Percentiles rank a stretch among this genome's conserved stretches.
Conservation (phyloP, 2,329 filamentous ascomycete genomes). For the Talaromyces pinophilus region DNA sequence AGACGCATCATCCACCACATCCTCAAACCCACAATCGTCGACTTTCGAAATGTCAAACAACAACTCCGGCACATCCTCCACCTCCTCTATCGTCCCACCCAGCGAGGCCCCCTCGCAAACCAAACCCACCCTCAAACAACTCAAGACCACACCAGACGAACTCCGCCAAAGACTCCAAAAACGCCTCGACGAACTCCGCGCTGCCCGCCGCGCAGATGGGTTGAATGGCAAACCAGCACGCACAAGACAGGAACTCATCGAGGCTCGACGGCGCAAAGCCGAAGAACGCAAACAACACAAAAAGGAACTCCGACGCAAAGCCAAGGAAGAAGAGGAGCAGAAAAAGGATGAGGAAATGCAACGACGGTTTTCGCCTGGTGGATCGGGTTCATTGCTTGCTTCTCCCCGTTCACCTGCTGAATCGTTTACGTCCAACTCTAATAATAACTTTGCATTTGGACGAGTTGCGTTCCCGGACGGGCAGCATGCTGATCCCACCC, state of each 20-base stretch:
- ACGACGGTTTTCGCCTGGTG: constrained; percentile 57
- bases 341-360: constrained; percentile 59
- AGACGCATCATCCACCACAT: constrained; percentile 40
- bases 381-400: constrained; percentile 59
- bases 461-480: constrained; percentile 90
- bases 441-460: constrained; percentile 78
- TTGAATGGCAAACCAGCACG: constrained; percentile 77
- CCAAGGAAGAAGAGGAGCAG: constrained; percentile 75
- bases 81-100: constrained; percentile 63
- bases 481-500: constrained; percentile 71
- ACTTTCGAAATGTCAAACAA: constrained; percentile 54
- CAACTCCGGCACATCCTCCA: constrained; percentile 63
- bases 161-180: constrained; percentile 77
- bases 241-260: constrained; percentile 88
- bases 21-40: constrained; percentile 59
- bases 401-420: constrained; percentile 55
- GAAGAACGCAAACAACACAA: constrained; percentile 84
- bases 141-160: constrained; percentile 69
- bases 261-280: constrained; percentile 83
- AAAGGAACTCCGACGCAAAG: constrained; percentile 75
- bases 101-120: constrained; percentile 32
- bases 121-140: constrained; percentile 57
- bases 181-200: constrained; percentile 80
- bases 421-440: constrained; percentile 46
- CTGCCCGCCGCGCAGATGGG: constrained; percentile 82